phyloP scores from a whole-genome alignment of 2,329 filamentous ascomycete species.

The Fusarium pininemorale region DNA sequence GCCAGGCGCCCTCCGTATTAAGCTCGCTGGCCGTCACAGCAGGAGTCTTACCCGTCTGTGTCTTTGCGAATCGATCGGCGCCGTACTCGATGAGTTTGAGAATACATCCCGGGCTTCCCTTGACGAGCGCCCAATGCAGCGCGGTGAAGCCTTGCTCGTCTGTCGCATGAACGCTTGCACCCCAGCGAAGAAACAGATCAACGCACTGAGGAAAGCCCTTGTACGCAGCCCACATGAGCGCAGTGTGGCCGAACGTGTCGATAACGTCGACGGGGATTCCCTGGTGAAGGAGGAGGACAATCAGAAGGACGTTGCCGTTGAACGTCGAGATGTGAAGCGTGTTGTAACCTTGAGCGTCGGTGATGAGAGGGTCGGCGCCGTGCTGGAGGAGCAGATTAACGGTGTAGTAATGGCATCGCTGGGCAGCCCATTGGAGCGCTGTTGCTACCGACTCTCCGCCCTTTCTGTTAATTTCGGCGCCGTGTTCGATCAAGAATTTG shows the following conservation, averaged over 20 bases:
- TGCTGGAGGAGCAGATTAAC: constrained; percentile 91
- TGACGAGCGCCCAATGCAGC: constrained; percentile 95
- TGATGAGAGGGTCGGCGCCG: constrained; percentile 91
- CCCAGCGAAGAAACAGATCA: constrained; percentile 92
- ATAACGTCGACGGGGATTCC: constrained; percentile 93
- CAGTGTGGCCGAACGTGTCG: constrained; percentile 90
- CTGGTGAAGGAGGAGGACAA: constrained; percentile 91
- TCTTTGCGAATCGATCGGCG: constrained; percentile 90
- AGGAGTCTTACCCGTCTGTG: constrained; percentile 89
- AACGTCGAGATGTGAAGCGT: constrained; percentile 97
- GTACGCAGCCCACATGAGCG: constrained; percentile 98
- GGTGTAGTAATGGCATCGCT: constrained; percentile 95
- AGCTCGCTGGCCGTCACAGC: constrained; percentile 87
- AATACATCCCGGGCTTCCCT: constrained; percentile 88
- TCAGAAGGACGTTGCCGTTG: constrained; percentile 91
- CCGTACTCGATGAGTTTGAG: constrained; percentile 96
- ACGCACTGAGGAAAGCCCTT: constrained; percentile 95
- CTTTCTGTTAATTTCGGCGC: constrained; percentile 92
- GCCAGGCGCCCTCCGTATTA: constrained; percentile 85
- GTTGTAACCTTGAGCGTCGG: constrained; percentile 96
- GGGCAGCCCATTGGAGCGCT: constrained; percentile 95
- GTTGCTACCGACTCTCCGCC: constrained; percentile 96
- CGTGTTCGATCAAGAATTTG: constrained; percentile 86
- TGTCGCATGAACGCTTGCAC: constrained; percentile 87
- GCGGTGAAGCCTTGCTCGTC: constrained; percentile 96